These are phyloP conservation scores for Termitomyces sp. DNA, from an alignment of 768 basidiomycete genomes.

Conservation along the genomic window DNA sequence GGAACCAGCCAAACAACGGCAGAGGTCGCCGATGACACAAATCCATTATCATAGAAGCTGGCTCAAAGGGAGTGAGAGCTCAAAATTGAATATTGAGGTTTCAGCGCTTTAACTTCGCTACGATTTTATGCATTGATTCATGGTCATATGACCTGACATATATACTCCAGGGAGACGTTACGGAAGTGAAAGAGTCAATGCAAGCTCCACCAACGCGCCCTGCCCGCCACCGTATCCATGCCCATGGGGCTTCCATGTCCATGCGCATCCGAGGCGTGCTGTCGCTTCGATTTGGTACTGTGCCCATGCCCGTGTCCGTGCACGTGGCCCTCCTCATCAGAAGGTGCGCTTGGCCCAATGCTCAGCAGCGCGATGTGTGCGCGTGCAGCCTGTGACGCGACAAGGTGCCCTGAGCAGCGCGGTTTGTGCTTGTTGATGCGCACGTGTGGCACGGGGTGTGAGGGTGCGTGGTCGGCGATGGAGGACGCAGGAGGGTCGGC, in stretches of 20 bases:
- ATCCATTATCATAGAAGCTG: too few relatives aligned
- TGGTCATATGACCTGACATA: too few relatives aligned
- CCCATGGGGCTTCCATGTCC: neutral
- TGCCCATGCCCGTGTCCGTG: neutral
- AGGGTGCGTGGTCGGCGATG: constrained; percentile 19
- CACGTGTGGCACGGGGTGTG: constrained; percentile 43
- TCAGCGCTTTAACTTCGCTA: too few relatives aligned
- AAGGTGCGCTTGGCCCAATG: constrained; percentile 40
- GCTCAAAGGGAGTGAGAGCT: too few relatives aligned
- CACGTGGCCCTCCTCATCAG: constrained; percentile 17
- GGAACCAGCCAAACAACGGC: too few relatives aligned
- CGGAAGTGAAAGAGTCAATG: too few relatives aligned
- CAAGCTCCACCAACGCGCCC: constrained; percentile 62
- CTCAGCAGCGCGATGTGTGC: constrained; percentile 56
- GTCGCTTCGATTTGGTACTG: neutral
- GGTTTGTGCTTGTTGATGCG: constrained; percentile 57
- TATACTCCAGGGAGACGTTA: too few relatives aligned
- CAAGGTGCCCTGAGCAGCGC: constrained; percentile 58
- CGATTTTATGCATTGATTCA: too few relatives aligned
- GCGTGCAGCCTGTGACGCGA: constrained; percentile 62
- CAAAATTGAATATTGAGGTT: too few relatives aligned
- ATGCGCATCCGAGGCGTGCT: neutral
- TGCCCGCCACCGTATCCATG: constrained; percentile 4
- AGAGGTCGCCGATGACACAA: too few relatives aligned
- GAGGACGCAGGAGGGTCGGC: constrained; percentile 16